Base-by-base conservation (phyloP, 2,329 filamentous ascomycete genomes). In the Escovopsis sp. region DNA sequence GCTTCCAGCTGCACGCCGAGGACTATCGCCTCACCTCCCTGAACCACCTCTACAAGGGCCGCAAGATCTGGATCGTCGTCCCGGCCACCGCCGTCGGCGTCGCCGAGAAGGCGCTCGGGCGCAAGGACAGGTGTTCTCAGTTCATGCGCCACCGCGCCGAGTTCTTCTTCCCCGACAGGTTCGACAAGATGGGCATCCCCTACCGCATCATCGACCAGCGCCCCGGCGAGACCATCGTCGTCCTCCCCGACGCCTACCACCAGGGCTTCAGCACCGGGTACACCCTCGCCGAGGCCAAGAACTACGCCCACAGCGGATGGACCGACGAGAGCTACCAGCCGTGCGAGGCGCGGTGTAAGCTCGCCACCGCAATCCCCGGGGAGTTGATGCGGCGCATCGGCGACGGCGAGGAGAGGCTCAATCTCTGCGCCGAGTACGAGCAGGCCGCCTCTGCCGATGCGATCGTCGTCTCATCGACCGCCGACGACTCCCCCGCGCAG, bases 241-340 rank as follows among this genome's bases (percentile, higher is more conserved):
- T 63, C 36, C 47, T 63, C 7, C 60, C 60, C 1, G 60, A 63
- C 41, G 60, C 60, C 5, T 63, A 63, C 39, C 60, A 63, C 41
- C 58, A 63, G 44, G 60, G 60, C 2, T 63, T 63, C 44, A 63
- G 60, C 48, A 62, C 60, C n/a, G 60, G 60, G 0, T 63, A 63
- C 41, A 63, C 60, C 32, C 55, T 63, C 37, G 60, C 60, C 4
- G 60, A 63, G 43, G 60, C 60, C 32, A 63, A 62, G 44, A 63
- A 63, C 39, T 63, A 63, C 39, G 60, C 60, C 15, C 60, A 62
- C 31, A 45, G 48, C 10, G 49, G 47, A n/a, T 63, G 60, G 60
- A 57, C 49, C 8, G 55, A 56, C 6, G 54, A 55, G 27, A 54
- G 51, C 3, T 63, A 63, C 40, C 55, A 60, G 42, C 54, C 60